Conservation (phyloP, 805 yeast genomes). For the Sugiyamaella valdiviana region DNA sequence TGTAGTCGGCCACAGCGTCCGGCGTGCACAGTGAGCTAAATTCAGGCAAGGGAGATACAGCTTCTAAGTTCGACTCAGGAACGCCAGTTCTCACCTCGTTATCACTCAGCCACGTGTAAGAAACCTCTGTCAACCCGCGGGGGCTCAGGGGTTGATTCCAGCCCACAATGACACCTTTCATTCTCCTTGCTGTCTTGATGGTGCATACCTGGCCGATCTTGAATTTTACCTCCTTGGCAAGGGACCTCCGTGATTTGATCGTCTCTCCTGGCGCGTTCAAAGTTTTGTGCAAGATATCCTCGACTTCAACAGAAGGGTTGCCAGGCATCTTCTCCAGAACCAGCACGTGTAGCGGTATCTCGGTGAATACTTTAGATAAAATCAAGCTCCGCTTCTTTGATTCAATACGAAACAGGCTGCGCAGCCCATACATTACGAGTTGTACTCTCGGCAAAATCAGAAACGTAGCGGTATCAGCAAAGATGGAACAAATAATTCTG, state of each 20-base stretch:
- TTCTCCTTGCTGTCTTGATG: background rate
- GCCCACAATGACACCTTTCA: background rate
- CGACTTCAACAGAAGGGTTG: background rate
- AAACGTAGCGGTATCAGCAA: no score
- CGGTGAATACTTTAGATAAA: background rate
- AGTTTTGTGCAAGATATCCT: background rate
- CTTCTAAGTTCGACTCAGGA: background rate
- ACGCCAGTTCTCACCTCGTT: background rate
- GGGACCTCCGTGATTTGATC: background rate
- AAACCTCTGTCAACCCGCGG: background rate
- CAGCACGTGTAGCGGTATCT: background rate
- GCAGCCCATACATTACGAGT: background rate
- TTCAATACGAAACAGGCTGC: background rate
- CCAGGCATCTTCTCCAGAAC: background rate
- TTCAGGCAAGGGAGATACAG: background rate
- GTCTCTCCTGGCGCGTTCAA: background rate
- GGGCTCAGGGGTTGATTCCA: background rate
- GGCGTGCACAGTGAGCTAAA: no score
- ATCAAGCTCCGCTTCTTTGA: background rate
- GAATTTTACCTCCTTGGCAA: background rate
- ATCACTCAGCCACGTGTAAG: background rate
- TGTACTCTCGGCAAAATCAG: no score
- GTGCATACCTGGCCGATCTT: background rate
- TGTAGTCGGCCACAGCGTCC: background rate
- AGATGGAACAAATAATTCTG: no score